Conservation (phyloP, 169 alveolate species). For the Plasmodium relictum region DNA sequence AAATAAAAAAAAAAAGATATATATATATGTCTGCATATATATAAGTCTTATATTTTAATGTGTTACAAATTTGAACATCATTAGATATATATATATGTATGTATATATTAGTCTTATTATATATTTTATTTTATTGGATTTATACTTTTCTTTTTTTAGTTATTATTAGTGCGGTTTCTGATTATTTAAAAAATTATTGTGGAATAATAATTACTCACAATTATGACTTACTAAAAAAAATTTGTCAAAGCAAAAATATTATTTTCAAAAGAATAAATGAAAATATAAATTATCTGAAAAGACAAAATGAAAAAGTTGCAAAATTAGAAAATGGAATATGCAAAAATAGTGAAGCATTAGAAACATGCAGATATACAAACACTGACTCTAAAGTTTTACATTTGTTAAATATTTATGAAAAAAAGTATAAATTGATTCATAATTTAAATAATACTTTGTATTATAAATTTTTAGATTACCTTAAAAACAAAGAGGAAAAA, state of each 20-base stretch:
- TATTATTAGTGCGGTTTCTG: slow-evolving; percentile 70
- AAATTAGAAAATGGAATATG: slow-evolving; percentile 65
- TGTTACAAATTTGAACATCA: background rate
- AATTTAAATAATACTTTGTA: slow-evolving; percentile 56
- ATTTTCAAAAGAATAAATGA: slow-evolving; percentile 64
- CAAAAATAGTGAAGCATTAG: slow-evolving; percentile 75
- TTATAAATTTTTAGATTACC: slow-evolving; percentile 54
- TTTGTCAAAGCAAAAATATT: slow-evolving; percentile 57
- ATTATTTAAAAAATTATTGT: slow-evolving; percentile 63
- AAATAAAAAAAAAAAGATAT: background rate
- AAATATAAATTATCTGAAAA: slow-evolving; percentile 30
- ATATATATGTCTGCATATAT: background rate
- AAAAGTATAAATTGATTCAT: slow-evolving; percentile 53
- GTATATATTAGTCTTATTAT: background rate
- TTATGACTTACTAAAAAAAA: slow-evolving; percentile 64
- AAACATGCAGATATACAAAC: slow-evolving; percentile 68
- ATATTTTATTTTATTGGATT: background rate
- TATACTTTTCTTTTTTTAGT: slow-evolving; percentile 4
- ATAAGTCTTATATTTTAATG: background rate
- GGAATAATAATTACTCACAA: slow-evolving; percentile 77
- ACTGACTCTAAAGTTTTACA: slow-evolving; percentile 18
- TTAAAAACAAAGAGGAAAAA: slow-evolving; percentile 16
- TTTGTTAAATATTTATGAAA: slow-evolving; percentile 48
- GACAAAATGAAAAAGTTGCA: slow-evolving; percentile 12
- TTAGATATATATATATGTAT: background rate